These are phyloP conservation scores for Suhomyces canberraensis DNA, from an alignment of 805 yeast species.

Conservation along the genomic window DNA sequence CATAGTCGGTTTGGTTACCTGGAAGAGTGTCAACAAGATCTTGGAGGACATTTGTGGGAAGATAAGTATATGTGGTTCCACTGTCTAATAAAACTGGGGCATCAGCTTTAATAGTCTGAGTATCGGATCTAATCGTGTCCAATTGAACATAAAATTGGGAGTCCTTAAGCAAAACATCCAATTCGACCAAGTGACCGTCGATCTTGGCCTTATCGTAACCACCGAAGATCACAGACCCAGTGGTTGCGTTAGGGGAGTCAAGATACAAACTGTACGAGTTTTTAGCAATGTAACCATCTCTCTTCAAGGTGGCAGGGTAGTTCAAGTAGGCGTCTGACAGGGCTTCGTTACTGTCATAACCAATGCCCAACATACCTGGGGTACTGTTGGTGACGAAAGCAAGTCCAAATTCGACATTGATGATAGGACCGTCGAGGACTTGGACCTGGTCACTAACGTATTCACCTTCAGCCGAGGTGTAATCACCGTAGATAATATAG, in stretches of 20 bases:
- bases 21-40: not conserved
- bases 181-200: not conserved
- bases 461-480: conserved; percentile 43
- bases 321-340: conserved; percentile 11
- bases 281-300: conserved; percentile 23
- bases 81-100: conserved; percentile 6
- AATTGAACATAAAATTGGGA: not conserved
- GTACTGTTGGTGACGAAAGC: not conserved
- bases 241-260: conserved; percentile 13
- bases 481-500: conserved; percentile 50
- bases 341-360: conserved; percentile 4
- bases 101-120: not conserved
- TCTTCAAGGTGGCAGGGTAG: conserved; percentile 19
- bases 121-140: not conserved
- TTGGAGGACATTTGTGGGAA: not conserved
- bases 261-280: conserved; percentile 23
- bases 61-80: conserved; percentile 6
- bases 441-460: conserved; percentile 6
- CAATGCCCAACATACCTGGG: conserved; percentile 9
- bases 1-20: not conserved
- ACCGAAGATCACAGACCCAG: conserved; percentile 57
- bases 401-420: conserved; percentile 6
- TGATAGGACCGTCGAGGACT: conserved; percentile 4
- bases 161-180: not conserved
- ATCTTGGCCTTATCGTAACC: conserved; percentile 61